These are phyloP conservation scores for Pseudogymnoascus sp. DNA, from an alignment of 2,329 filamentous ascomycete genomes.

Conservation along the genomic window DNA sequence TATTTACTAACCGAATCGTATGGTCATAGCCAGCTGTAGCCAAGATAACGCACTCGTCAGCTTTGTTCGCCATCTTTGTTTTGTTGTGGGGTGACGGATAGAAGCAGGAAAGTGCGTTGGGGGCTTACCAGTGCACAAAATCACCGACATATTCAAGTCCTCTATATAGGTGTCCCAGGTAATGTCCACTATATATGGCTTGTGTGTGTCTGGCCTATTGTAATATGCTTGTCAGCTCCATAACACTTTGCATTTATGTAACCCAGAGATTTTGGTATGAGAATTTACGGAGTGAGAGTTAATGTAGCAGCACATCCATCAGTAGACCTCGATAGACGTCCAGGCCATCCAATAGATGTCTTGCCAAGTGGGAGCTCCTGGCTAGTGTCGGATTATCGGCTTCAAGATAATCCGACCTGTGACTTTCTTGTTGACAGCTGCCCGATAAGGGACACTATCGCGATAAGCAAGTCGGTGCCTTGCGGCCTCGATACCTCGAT, in stretches of 20 bases:
- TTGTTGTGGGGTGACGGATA: neutral
- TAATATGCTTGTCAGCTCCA: conserved; percentile 1
- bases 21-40: conserved; percentile 63
- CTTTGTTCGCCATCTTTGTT: conserved; percentile 10
- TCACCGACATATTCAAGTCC: conserved; percentile 50
- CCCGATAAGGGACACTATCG: neutral
- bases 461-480: conserved; percentile 6
- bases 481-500: conserved; percentile 1
- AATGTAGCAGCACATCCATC: neutral
- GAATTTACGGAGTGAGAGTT: conserved; percentile 3
- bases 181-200: neutral
- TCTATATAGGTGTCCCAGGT: neutral
- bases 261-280: neutral
- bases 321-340: conserved; percentile 1
- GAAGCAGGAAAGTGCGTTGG: conserved; percentile 12
- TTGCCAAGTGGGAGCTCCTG: conserved; percentile 1
- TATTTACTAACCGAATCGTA: conserved; percentile 56
- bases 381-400: neutral
- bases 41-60: conserved; percentile 13
- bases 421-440: neutral
- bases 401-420: neutral
- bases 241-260: conserved; percentile 2
- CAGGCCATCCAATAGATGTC: conserved; percentile 2
- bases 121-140: conserved; percentile 55
- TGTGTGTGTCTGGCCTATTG: neutral